These are phyloP conservation scores for Neolentinus lepideus DNA, from an alignment of 1,284 basidiomycete species.

Conservation along the genomic window DNA sequence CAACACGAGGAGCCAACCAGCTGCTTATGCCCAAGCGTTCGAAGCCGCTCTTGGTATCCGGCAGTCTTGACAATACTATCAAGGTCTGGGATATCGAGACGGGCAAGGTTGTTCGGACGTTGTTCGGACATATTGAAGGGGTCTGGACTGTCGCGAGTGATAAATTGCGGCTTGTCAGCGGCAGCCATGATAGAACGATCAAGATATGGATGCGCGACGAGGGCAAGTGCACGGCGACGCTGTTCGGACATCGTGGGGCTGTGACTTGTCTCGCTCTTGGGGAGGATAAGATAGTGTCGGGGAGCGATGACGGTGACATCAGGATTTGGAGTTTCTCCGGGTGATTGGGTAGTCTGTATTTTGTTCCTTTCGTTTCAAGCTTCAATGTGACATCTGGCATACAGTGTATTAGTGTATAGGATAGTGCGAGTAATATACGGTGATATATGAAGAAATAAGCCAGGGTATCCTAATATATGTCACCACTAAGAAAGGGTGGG, in stretches of 20 bases:
- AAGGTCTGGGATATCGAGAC: conserved; percentile 95
- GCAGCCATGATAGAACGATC: conserved; percentile 89
- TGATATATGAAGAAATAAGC: neutral
- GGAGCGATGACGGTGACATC: conserved; percentile 84
- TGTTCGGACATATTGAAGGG: conserved; percentile 96
- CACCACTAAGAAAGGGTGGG: no score
- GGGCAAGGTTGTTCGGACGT: conserved; percentile 72
- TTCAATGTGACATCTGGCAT: neutral
- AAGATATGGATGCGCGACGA: conserved; percentile 96
- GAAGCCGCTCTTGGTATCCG: conserved; percentile 80
- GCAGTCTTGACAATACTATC: conserved; percentile 93
- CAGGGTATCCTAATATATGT: no score
- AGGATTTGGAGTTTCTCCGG: conserved; percentile 77
- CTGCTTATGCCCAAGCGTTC: conserved; percentile 8
- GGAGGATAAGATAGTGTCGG: conserved; percentile 94
- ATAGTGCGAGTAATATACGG: neutral
- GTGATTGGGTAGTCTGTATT: conserved; percentile 12
- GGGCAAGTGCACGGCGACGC: conserved; percentile 81
- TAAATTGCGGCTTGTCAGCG: conserved; percentile 86
- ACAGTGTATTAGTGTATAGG: no score
- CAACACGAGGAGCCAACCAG: neutral
- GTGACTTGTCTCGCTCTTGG: conserved; percentile 88
- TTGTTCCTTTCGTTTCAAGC: neutral
- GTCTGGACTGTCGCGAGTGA: conserved; percentile 96
- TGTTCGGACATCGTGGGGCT: conserved; percentile 92